These are phyloP conservation scores for Aspergillus biplanus DNA, from an alignment of 495 filamentous ascomycete genomes.

Conservation along the genomic window DNA sequence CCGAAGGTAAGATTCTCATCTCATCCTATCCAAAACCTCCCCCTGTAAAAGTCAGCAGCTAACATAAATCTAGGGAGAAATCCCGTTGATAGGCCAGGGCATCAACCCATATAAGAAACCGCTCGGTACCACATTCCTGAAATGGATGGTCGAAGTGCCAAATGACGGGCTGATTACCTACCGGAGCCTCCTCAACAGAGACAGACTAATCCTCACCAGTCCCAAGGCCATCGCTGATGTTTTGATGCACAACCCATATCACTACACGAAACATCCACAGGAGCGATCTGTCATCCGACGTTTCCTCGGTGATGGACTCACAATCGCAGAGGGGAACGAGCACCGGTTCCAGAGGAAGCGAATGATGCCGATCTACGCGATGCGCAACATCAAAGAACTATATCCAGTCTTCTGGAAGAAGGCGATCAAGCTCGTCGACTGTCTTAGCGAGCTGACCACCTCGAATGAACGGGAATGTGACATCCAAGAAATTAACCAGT, in stretches of 20 bases:
- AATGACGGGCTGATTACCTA: conserved; percentile 7
- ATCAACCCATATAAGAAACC: not conserved
- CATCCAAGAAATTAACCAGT: conserved; percentile 6
- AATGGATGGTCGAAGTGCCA: not conserved
- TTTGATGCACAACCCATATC: not conserved
- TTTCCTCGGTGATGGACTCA: conserved; percentile 1
- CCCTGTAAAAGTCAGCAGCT: too few relatives aligned
- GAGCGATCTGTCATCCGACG: not conserved
- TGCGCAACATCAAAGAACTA: not conserved
- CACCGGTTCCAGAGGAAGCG: conserved; percentile 2
- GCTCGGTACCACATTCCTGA: conserved; percentile 1
- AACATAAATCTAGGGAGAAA: not conserved
- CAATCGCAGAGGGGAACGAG: not conserved
- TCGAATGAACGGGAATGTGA: not conserved
- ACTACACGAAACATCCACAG: not conserved
- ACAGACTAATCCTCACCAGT: conserved; percentile 1
- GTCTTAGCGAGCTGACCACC: not conserved
- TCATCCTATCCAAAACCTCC: too few relatives aligned
- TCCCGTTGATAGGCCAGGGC: not conserved
- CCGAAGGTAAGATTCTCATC: not conserved
- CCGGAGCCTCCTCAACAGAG: not conserved
- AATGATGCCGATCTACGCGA: not conserved
- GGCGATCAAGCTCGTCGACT: not conserved
- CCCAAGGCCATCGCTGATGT: conserved; percentile 10
- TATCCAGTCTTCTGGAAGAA: not conserved